phyloP scores from a whole-genome alignment of 1,139 yeast species.

The Yamadazyma spencermartinsiae region DNA sequence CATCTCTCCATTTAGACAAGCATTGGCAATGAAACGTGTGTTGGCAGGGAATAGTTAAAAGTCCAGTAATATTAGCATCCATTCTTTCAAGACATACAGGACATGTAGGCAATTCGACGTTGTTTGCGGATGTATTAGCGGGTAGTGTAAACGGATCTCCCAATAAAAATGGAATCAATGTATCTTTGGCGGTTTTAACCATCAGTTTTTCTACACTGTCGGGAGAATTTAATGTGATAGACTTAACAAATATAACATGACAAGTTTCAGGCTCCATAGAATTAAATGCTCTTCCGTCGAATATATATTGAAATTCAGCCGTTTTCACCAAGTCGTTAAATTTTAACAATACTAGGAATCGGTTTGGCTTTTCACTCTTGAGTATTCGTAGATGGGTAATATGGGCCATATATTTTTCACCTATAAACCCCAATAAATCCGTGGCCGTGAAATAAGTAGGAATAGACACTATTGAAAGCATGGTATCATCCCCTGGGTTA shows the following conservation, averaged over 20 bases:
- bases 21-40: slow-evolving; percentile 94
- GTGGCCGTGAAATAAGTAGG: slow-evolving; percentile 89
- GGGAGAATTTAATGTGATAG: slow-evolving; percentile 38
- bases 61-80: slow-evolving; percentile 80
- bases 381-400: slow-evolving; percentile 76
- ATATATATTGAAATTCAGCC: slow-evolving; percentile 60
- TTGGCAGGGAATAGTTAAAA: slow-evolving; percentile 86
- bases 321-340: slow-evolving; percentile 61
- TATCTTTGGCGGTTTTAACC: slow-evolving; percentile 23
- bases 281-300: slow-evolving; percentile 75
- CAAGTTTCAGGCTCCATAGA: slow-evolving; percentile 90
- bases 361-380: slow-evolving; percentile 63
- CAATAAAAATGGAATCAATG: slow-evolving; percentile 62
- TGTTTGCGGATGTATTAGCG: slow-evolving; percentile 1
- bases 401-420: slow-evolving; percentile 53
- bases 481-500: slow-evolving; percentile 54
- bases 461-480: slow-evolving; percentile 77
- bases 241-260: slow-evolving; percentile 68
- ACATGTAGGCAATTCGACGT: slow-evolving; percentile 80
- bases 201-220: slow-evolving; percentile 12
- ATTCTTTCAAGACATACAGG: slow-evolving; percentile 91
- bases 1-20: slow-evolving; percentile 86
- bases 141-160: slow-evolving; percentile 68
- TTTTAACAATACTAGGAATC: slow-evolving; percentile 78
- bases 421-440: slow-evolving; percentile 79